Evolutionary conservation across 108 stramenopile species (phyloP).

Genomic region (Cyclotella atomus): DNA sequence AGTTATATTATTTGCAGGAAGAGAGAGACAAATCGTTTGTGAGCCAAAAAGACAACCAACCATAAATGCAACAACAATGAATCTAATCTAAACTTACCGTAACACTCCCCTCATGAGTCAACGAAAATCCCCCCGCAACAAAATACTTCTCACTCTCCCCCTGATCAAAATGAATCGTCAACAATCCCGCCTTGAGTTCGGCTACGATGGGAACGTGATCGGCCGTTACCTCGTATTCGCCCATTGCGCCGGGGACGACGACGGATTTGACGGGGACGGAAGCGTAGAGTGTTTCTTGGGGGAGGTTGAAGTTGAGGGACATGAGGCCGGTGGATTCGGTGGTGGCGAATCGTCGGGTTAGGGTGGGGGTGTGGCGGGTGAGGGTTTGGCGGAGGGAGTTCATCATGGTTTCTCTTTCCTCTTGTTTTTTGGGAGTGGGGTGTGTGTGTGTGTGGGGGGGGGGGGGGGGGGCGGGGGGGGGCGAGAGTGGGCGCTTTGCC

Average conservation of each 20-base stretch:
- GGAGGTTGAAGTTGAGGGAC: slow-evolving; percentile 91
- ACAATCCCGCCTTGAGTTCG: slow-evolving; percentile 95
- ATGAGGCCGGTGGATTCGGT: slow-evolving; percentile 64
- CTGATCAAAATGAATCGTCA: slow-evolving; percentile 90
- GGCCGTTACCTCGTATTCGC: slow-evolving; percentile 97
- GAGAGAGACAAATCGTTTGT: not conserved
- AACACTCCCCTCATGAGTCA: slow-evolving; percentile 90
- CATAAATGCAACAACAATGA: not conserved
- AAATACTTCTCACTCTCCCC: slow-evolving; percentile 96
- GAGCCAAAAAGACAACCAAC: not conserved
- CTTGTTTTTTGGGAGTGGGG: too few species aligned
- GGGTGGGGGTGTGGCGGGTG: slow-evolving; percentile 37
- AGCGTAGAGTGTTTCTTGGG: slow-evolving; percentile 93
- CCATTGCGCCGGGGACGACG: slow-evolving; percentile 91
- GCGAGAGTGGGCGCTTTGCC: not conserved
- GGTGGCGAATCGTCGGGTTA: slow-evolving; percentile 43
- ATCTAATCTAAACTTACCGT: slow-evolving; percentile 79
- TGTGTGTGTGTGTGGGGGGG: not conserved
- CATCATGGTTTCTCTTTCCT: slow-evolving; percentile 39
- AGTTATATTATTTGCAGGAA: not conserved
- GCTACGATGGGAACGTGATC: slow-evolving; percentile 95
- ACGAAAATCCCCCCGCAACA: slow-evolving; percentile 94
- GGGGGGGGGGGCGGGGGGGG: not conserved
- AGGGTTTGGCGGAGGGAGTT: slow-evolving; percentile 46
- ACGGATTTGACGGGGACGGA: slow-evolving; percentile 78